phyloP scores from a whole-genome alignment of 805 yeast genomes.

The Nakazawaea pomicola region DNA sequence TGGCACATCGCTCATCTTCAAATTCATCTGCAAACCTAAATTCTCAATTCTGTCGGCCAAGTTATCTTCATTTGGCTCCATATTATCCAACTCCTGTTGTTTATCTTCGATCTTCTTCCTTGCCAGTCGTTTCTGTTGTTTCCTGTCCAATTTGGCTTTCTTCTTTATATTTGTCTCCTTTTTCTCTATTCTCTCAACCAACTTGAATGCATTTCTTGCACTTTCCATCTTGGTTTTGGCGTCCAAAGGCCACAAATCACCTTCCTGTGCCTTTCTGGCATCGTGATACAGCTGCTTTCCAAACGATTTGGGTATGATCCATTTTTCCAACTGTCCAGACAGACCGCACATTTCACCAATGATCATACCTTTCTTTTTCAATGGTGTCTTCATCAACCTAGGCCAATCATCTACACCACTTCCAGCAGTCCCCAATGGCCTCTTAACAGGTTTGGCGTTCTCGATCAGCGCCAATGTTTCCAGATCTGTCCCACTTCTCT shows the following conservation, averaged over 20 bases:
- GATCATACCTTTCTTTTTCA: conserved; percentile 79
- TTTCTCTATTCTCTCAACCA: conserved; percentile 8
- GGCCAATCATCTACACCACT: conserved; percentile 49
- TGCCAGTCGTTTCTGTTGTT: conserved; percentile 3
- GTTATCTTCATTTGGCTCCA: conserved; percentile 11
- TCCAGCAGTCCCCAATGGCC: conserved; percentile 22
- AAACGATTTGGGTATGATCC: conserved; percentile 79
- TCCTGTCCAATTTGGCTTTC: conserved; percentile 1
- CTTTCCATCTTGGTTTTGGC: conserved; percentile 43
- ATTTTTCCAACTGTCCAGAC: conserved; percentile 74
- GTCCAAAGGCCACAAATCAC: conserved; percentile 83
- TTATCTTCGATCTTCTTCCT: conserved; percentile 2
- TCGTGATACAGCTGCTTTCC: conserved; percentile 79
- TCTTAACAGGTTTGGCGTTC: conserved; percentile 26
- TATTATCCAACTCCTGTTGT: conserved; percentile 2
- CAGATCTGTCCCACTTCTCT: conserved; percentile 46
- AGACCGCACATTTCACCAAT: conserved; percentile 74
- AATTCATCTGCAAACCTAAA: conserved; percentile 8
- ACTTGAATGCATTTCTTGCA: conserved; percentile 3
- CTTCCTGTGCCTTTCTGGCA: conserved; percentile 78
- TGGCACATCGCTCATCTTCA: conserved; percentile 5
- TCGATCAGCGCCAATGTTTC: conserved; percentile 37
- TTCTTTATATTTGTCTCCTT: conserved; percentile 7
- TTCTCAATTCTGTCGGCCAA: conserved; percentile 10
- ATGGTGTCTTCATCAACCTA: conserved; percentile 65